These are phyloP conservation scores for Closterium sp. DNA, from an alignment of 139 green algal species.

Conservation along the genomic window DNA sequence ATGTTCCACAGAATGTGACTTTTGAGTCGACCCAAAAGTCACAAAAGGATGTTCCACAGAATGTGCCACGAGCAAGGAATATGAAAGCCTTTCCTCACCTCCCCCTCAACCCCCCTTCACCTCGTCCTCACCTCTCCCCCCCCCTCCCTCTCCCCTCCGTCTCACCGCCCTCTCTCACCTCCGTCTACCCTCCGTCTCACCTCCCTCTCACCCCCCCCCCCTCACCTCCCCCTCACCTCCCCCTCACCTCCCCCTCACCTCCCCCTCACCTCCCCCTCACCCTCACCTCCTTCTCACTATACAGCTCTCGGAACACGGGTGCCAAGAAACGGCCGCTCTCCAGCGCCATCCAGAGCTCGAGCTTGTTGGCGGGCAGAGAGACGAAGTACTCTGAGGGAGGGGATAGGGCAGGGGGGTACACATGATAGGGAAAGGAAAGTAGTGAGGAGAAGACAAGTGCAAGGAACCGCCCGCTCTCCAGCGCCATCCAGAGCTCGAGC, in stretches of 20 bases:
- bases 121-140: too few species aligned
- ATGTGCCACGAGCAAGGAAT: too few species aligned
- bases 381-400: constrained; percentile 60
- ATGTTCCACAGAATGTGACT: too few species aligned
- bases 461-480: constrained; percentile 82
- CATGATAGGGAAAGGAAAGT: neutral
- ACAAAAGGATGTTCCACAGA: too few species aligned
- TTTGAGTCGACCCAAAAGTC: too few species aligned
- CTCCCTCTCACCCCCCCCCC: neutral
- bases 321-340: constrained; percentile 79
- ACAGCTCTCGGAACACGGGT: constrained; percentile 70
- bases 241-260: constrained; percentile 64
- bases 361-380: constrained; percentile 66
- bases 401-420: too few species aligned
- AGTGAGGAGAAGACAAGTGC: neutral
- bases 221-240: constrained; percentile 34
- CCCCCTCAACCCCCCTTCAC: too few species aligned
- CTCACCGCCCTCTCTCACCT: constrained; percentile 59
- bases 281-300: constrained; percentile 76
- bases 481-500: constrained; percentile 79
- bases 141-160: too few species aligned
- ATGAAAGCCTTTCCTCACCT: too few species aligned
- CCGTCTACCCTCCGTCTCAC: too few species aligned
- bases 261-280: too few species aligned
- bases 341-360: constrained; percentile 82